phyloP scores from a whole-genome alignment of 495 filamentous ascomycete genomes.

The Xylaria acuta region DNA sequence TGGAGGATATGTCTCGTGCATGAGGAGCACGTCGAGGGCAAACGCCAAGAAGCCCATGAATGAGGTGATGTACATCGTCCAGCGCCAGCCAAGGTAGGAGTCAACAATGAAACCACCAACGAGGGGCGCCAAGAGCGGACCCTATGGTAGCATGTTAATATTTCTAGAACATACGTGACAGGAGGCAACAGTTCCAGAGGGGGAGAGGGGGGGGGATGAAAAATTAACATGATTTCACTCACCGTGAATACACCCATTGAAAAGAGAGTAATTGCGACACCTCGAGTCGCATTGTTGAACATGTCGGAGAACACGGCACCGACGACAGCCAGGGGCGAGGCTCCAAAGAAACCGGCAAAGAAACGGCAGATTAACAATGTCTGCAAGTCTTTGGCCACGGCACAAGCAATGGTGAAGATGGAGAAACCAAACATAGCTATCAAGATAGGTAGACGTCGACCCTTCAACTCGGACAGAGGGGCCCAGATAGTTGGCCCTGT shows the following conservation, averaged over 20 bases:
- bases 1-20: slow-evolving; percentile 85
- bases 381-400: slow-evolving; percentile 78
- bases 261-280: slow-evolving; percentile 82
- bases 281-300: slow-evolving; percentile 79
- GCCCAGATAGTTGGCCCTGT: slow-evolving; percentile 70
- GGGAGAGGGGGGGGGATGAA: too few species aligned
- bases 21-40: slow-evolving; percentile 70
- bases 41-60: slow-evolving; percentile 83
- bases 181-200: too few species aligned
- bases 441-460: slow-evolving; percentile 74
- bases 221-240: too few species aligned
- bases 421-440: slow-evolving; percentile 79
- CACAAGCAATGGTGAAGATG: slow-evolving; percentile 75
- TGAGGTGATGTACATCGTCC: slow-evolving; percentile 75
- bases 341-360: slow-evolving; percentile 78
- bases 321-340: slow-evolving; percentile 81
- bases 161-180: too few species aligned
- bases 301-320: slow-evolving; percentile 90
- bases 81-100: slow-evolving; percentile 78
- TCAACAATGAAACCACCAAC: slow-evolving; percentile 83
- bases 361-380: slow-evolving; percentile 85
- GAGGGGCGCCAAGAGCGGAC: slow-evolving; percentile 81
- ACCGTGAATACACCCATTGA: slow-evolving; percentile 82
- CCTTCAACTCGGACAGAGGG: slow-evolving; percentile 79
- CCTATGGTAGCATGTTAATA: too few species aligned